Base-by-base conservation (phyloP, 306 rosid species). In the Carpinus viminea region DNA sequence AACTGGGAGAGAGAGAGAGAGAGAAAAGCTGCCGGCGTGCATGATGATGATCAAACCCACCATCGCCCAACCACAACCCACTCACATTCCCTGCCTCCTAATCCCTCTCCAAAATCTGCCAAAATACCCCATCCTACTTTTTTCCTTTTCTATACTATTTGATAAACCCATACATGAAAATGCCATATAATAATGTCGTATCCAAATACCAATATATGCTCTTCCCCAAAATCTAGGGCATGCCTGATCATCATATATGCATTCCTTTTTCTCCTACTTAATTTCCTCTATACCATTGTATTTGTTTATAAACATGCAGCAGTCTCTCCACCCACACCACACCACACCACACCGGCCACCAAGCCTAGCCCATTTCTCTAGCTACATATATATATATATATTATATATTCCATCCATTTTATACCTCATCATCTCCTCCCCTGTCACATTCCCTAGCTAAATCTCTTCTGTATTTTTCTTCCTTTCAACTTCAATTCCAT, bases 21-120 rank as follows among this genome's bases (percentile, higher is more conserved):
- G 79, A 69, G 61, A 74, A 92, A 93, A 93, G 97, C 95, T 91
- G 93, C 97, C 93, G 95, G 97, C 98, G 93, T 92, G 98, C 85
- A 80, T 90, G 64, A 85, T 75, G 84, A 83, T 90, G 80, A 93
- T 92, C 89, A 85, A 92, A 85, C 90, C 89, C 94, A 90, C 96
- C 89, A 80, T 70, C 69, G 34, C 78, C 78, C 71, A 82, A 76
- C 8, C 86, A 53, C 74, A 82, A 76, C 89, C 85, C 92, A 89
- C 88, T 90, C 84, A 76, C 79, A 41, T 89, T 87, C 76, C 76
- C 80, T 88, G 91, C 93, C 88, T 86, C 95, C 95, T 84, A 85
- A 89, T 86, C 87, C 68, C 64, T 84, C 83, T 91, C 86, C 88
- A 87, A 88, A 83, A 83, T 62, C 94, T 91, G 96, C 91, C 90